Conservation (phyloP, 2,329 filamentous ascomycete species). For the Fusarium sp. region DNA sequence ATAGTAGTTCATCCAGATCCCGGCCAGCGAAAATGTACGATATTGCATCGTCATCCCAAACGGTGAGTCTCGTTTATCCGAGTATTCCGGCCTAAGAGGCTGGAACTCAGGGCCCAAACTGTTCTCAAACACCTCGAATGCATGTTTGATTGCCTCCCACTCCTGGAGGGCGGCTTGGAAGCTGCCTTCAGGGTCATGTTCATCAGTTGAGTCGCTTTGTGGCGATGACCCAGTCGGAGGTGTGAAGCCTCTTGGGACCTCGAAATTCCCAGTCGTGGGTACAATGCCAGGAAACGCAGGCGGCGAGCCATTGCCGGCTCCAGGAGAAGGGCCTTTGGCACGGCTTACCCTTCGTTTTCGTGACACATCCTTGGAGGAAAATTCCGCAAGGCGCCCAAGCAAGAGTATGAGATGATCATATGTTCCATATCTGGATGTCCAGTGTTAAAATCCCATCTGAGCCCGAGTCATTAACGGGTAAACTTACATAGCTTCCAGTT, state of each 20-base stretch:
- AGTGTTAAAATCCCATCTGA: constrained; percentile 36
- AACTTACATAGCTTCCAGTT: constrained; percentile 75
- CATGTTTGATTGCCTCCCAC: constrained; percentile 79
- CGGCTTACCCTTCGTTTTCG: constrained; percentile 76
- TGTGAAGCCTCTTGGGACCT: constrained; percentile 65
- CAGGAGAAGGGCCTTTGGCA: constrained; percentile 43
- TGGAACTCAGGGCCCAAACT: constrained; percentile 81
- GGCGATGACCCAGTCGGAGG: constrained; percentile 59
- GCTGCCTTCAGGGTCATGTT: constrained; percentile 69
- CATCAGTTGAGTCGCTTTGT: constrained; percentile 56
- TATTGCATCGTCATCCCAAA: constrained; percentile 88
- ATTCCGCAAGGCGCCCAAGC: constrained; percentile 81
- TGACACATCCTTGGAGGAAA: constrained; percentile 78
- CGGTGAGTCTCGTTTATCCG: constrained; percentile 70
- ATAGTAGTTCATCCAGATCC: constrained; percentile 88
- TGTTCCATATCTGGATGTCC: constrained; percentile 76
- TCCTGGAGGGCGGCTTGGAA: constrained; percentile 79
- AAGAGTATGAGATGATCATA: constrained; percentile 89
- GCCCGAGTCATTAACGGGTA: too few species aligned
- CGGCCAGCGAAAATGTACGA: constrained; percentile 86
- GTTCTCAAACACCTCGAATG: constrained; percentile 74
- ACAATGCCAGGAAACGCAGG: constrained; percentile 67
- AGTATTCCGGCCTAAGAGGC: constrained; percentile 76
- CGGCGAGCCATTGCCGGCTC: constrained; percentile 45
- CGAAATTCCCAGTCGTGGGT: constrained; percentile 61